A percentile compares a stretch with the other conserved stretches of the same genome.
Evolutionary conservation across 345 rosid genomes (phyloP).

Genomic region (Raphanus raphanistrum): DNA sequence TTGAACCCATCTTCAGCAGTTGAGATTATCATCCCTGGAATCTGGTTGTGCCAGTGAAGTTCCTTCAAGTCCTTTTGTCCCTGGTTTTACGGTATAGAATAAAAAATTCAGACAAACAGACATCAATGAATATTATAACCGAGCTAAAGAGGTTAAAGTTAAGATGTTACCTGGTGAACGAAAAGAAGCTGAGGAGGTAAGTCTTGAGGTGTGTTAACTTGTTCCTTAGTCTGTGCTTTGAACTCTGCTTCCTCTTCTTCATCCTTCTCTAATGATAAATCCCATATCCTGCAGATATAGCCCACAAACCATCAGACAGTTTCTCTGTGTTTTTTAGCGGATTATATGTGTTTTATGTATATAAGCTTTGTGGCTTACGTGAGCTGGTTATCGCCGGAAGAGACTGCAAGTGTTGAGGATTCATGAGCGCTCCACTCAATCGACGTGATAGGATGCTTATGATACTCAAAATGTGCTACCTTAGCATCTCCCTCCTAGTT

Average conservation of each 20-base stretch:
- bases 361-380: background rate
- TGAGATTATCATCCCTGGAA: background rate
- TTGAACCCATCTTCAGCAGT: background rate
- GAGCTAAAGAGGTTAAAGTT: background rate
- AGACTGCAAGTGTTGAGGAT: background rate
- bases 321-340: background rate
- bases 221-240: background rate
- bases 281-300: background rate
- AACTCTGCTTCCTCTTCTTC: background rate
- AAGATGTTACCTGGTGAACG: background rate
- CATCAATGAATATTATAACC: background rate
- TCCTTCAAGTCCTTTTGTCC: background rate
- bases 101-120: background rate
- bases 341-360: background rate
- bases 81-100: background rate
- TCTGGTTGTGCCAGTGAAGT: background rate
- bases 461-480: background rate
- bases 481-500: background rate
- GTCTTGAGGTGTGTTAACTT: background rate
- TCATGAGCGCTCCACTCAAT: background rate
- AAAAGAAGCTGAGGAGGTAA: background rate
- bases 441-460: background rate
- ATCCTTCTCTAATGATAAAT: background rate
- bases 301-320: background rate
- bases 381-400: background rate